Base-by-base conservation (phyloP, 140 eudicot genomes). In the Cichorium intybus region DNA sequence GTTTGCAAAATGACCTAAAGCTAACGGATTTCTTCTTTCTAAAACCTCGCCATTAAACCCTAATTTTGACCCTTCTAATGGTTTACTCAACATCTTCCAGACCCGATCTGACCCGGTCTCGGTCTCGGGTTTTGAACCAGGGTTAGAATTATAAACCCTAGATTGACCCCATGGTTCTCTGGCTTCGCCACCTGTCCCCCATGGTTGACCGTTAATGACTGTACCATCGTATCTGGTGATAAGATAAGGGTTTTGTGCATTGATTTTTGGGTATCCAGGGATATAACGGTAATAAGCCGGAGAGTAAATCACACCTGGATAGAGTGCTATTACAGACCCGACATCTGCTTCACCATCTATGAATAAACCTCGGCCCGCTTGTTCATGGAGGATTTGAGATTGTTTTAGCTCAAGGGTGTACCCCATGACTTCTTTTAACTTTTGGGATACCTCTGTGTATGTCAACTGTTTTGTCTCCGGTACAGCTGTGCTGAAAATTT, bases 191-290 rank as follows among this genome's bases (percentile, higher is more conserved):
- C 97, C 96, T 0, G 63, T 28, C 24, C 97, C 97, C 97, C 97
- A 91, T 15, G 97, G 89, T 75, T 87, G 95, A 23, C 89, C 97
- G 52, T 91, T 91, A 10, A 91, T 91, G 24, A 91, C 83, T 0
- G 89, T 85, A 12, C 97, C 97, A 41, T 91, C 97, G 47, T 91
- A 91, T 68, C 97, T 71, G 17, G 97, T 91, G 66, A 87, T 91
- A 57, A 91, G 66, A 71, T 91, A 87, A 17, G 96, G 86, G 60
- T 91, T 91, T 46, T 79, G 87, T 58, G 87, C 69, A 65, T 91
- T 85, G 11, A 91, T 88, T 76, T 85, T 76, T 6, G 97, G 97
- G 55, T 91, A 91, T 35, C 97, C 95, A 54, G 97, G 97, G 47
- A 91, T 91, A 67, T 85, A 91, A 8, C 95, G 89, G 74, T 91